These are phyloP conservation scores for Bruguiera hainesii DNA, from an alignment of 441 rosid genomes.

Conservation along the genomic window DNA sequence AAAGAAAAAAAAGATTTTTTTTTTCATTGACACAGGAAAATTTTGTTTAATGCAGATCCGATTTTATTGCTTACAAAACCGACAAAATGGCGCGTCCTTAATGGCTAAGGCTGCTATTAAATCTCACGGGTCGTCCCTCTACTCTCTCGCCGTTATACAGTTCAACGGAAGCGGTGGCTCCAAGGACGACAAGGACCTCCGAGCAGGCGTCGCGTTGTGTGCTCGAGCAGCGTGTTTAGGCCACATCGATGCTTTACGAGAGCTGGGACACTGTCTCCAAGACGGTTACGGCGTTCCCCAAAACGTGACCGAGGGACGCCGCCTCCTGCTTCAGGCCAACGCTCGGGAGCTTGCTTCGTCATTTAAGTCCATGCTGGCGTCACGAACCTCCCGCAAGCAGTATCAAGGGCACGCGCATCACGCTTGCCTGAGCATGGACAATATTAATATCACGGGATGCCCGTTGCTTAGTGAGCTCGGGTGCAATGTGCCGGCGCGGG, in stretches of 20 bases:
- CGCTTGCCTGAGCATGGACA: background rate
- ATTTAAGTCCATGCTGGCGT: conserved; percentile 21
- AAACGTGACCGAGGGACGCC: conserved; percentile 58
- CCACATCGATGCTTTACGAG: conserved; percentile 73
- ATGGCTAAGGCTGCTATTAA: conserved; percentile 86
- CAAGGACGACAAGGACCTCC: conserved; percentile 58
- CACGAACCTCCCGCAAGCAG: conserved; percentile 5
- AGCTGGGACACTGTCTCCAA: conserved; percentile 84
- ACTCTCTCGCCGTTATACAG: conserved; percentile 83
- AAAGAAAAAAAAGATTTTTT: too few relatives aligned
- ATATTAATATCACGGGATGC: conserved; percentile 15
- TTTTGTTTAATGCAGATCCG: conserved; percentile 51
- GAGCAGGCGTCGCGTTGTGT: conserved; percentile 75
- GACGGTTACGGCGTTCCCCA: conserved; percentile 88
- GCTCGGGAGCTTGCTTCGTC: conserved; percentile 61
- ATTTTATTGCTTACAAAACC: conserved; percentile 68
- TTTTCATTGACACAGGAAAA: too few relatives aligned
- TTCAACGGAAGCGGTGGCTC: conserved; percentile 91
- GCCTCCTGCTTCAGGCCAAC: conserved; percentile 71
- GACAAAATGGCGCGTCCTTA: conserved; percentile 60
- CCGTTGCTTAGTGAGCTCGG: conserved; percentile 51
- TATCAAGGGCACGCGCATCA: background rate
- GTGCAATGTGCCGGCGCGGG: conserved; percentile 44
- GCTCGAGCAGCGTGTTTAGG: conserved; percentile 75
- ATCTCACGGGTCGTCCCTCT: conserved; percentile 69